phyloP scores from a whole-genome alignment of 2,329 filamentous ascomycete genomes.

The Blastomyces emzantsi region DNA sequence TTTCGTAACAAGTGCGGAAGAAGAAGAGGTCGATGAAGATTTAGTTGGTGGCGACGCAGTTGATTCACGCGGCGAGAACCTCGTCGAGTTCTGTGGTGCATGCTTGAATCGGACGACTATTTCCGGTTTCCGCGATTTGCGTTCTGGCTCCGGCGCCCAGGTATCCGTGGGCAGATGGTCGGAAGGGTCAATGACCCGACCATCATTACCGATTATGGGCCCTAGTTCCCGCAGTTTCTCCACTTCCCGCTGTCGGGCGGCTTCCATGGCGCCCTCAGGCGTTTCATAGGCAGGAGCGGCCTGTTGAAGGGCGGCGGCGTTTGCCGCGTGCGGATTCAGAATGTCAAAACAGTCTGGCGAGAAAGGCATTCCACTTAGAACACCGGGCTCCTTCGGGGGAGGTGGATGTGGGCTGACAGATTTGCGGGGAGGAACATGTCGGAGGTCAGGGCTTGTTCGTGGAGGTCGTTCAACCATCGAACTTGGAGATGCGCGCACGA shows the following conservation, averaged over 20 bases:
- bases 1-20: slow-evolving; percentile 10
- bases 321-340: slow-evolving; percentile 44
- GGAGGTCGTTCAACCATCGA: slow-evolving; percentile 23
- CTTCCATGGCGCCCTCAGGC: slow-evolving; percentile 32
- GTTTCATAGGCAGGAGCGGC: slow-evolving; percentile 31
- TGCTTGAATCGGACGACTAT: slow-evolving; percentile 42
- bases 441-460: slow-evolving; percentile 26
- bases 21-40: neutral
- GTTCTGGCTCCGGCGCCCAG: slow-evolving; percentile 58
- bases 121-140: slow-evolving; percentile 44
- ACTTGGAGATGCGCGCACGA: slow-evolving; percentile 24
- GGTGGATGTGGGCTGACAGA: slow-evolving; percentile 51
- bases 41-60: slow-evolving; percentile 15
- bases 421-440: slow-evolving; percentile 44
- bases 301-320: slow-evolving; percentile 26
- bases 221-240: slow-evolving; percentile 38
- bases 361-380: slow-evolving; percentile 45
- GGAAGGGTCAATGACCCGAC: slow-evolving; percentile 56
- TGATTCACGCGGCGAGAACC: slow-evolving; percentile 12
- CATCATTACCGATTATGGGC: slow-evolving; percentile 55
- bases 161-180: slow-evolving; percentile 56
- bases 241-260: slow-evolving; percentile 30
- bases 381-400: slow-evolving; percentile 26
- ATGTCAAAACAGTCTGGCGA: slow-evolving; percentile 54
- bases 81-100: slow-evolving; percentile 20